Percentiles rank a stretch among this genome's conserved stretches.
Evolutionary conservation across 2,329 filamentous ascomycete species (phyloP).

Genomic region (Penicillium sclerotiorum): DNA sequence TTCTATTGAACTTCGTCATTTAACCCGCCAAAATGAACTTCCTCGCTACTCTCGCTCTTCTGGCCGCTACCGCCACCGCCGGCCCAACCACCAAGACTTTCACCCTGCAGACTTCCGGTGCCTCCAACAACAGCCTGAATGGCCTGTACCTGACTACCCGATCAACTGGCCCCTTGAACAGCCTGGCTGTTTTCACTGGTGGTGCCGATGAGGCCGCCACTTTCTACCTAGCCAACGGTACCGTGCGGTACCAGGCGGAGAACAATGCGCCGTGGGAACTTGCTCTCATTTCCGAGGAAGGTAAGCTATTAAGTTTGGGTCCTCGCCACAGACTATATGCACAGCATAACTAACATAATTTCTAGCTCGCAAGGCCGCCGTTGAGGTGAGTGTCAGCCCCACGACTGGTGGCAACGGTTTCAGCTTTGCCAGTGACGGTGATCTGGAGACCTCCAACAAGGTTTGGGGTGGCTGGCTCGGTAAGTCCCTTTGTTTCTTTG

Average conservation of each 20-base stretch:
- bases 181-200: slow-evolving; percentile 16
- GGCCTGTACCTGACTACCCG: slow-evolving; percentile 14
- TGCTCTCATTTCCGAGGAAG: slow-evolving; percentile 13
- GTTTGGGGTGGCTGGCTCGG: slow-evolving; percentile 7
- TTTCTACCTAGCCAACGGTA: slow-evolving; percentile 18
- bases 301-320: slow-evolving; percentile 1
- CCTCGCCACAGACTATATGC: not conserved
- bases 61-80: slow-evolving; percentile 31
- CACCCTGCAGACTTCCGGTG: slow-evolving; percentile 21
- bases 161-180: slow-evolving; percentile 19
- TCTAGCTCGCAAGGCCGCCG: slow-evolving; percentile 11
- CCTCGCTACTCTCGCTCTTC: slow-evolving; percentile 29
- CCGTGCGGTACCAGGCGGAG: slow-evolving; percentile 11
- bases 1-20: too few species aligned
- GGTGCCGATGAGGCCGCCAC: slow-evolving; percentile 7
- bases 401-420: slow-evolving; percentile 18
- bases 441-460: not conserved
- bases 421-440: slow-evolving; percentile 3
- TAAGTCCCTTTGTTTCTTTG: not conserved
- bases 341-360: not conserved
- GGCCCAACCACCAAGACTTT: slow-evolving; percentile 23
- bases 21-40: slow-evolving; percentile 34
- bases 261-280: slow-evolving; percentile 14
- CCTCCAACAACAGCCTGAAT: slow-evolving; percentile 20
- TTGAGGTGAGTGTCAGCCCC: slow-evolving; percentile 21